Evolutionary conservation across 129 eudicot genomes (phyloP).

Genomic region (Artemisia argyi): DNA sequence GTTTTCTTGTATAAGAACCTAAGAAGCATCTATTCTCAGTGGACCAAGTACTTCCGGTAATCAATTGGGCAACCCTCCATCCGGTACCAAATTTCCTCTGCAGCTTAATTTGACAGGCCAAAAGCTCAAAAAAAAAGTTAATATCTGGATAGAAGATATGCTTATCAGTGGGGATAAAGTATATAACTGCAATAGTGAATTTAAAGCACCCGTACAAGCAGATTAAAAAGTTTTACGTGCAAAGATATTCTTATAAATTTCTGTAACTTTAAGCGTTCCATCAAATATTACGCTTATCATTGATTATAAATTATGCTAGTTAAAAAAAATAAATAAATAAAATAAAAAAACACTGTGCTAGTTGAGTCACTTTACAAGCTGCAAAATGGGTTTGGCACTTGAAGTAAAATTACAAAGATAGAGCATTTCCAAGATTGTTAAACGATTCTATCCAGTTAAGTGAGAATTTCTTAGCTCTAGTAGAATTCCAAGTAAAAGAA

Average conservation of each 20-base stretch:
- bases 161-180: slow-evolving; percentile 18
- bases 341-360: not conserved
- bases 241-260: slow-evolving; percentile 22
- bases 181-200: slow-evolving; percentile 2
- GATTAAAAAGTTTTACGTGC: slow-evolving; percentile 7
- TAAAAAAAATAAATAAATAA: no score
- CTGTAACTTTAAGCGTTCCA: slow-evolving; percentile 22
- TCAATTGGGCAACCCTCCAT: slow-evolving; percentile 13
- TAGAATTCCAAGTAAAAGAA: no score
- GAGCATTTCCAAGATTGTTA: no score
- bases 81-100: not conserved
- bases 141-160: slow-evolving; percentile 13
- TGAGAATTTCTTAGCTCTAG: no score
- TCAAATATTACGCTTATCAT: slow-evolving; percentile 10
- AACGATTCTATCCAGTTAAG: no score
- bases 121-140: slow-evolving; percentile 12
- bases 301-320: slow-evolving; percentile 10
- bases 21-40: slow-evolving; percentile 15
- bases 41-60: slow-evolving; percentile 12
- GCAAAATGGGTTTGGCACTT: not conserved
- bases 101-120: not conserved
- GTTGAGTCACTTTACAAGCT: not conserved
- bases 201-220: slow-evolving; percentile 19
- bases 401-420: not conserved
- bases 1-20: slow-evolving; percentile 3